phyloP scores from a whole-genome alignment of 345 rosid species.

The Cardiospermum halicacabum region DNA sequence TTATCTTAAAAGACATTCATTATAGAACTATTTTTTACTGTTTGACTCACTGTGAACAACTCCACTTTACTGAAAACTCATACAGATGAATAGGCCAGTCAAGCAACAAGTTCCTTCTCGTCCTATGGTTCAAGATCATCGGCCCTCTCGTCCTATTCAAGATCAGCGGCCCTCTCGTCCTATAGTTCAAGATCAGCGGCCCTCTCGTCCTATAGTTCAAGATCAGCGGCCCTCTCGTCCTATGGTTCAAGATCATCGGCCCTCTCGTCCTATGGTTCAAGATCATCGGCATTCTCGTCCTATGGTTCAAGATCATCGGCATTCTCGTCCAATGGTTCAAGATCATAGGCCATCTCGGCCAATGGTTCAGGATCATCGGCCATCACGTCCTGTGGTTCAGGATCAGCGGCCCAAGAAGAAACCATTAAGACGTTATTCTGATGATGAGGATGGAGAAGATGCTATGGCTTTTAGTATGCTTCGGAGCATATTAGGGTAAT shows the following conservation, averaged over 20 bases:
- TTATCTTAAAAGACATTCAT: background rate
- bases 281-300: slow-evolving; percentile 35
- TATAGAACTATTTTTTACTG: too few species aligned
- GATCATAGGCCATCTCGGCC: slow-evolving; percentile 30
- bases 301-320: slow-evolving; percentile 30
- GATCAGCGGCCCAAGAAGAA: slow-evolving; percentile 51
- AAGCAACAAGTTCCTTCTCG: slow-evolving; percentile 45
- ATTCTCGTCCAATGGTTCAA: too few species aligned
- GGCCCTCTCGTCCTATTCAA: too few species aligned
- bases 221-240: slow-evolving; percentile 36
- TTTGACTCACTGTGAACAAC: background rate
- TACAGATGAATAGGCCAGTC: slow-evolving; percentile 44
- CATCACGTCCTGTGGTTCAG: slow-evolving; percentile 28
- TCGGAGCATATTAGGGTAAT: slow-evolving; percentile 58
- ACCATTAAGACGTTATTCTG: slow-evolving; percentile 30
- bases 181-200: slow-evolving; percentile 30
- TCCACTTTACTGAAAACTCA: background rate
- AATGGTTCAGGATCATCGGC: slow-evolving; percentile 28
- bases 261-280: slow-evolving; percentile 29
- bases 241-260: slow-evolving; percentile 30
- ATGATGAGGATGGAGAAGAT: slow-evolving; percentile 32
- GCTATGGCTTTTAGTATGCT: slow-evolving; percentile 42
- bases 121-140: slow-evolving; percentile 30
- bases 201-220: slow-evolving; percentile 28
- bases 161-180: slow-evolving; percentile 30